These are phyloP conservation scores for Hymenoscyphus fraxineus DNA, from an alignment of 2,329 filamentous ascomycete species.

Conservation along the genomic window DNA sequence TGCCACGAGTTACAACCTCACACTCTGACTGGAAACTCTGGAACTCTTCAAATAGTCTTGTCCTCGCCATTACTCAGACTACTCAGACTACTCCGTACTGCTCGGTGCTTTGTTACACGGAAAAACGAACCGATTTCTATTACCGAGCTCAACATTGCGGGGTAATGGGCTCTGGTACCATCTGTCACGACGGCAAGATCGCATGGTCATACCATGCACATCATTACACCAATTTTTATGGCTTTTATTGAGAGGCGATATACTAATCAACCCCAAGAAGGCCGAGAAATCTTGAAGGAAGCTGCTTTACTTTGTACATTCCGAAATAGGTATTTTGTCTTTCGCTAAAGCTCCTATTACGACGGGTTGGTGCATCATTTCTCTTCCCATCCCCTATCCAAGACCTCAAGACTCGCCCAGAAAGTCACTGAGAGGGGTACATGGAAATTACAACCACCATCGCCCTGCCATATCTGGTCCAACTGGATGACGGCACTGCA, in stretches of 20 bases:
- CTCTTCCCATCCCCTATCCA: not conserved
- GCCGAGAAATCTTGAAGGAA: not conserved
- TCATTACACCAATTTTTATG: no score
- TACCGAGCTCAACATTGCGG: not conserved
- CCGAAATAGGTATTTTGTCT: not conserved
- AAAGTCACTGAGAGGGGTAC: not conserved
- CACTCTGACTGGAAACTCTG: no score
- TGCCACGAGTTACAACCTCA: not conserved
- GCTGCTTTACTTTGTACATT: not conserved
- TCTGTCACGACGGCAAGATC: not conserved
- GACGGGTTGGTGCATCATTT: not conserved
- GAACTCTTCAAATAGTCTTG: no score
- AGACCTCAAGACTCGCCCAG: not conserved
- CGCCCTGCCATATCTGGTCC: not conserved
- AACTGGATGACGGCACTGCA: not conserved
- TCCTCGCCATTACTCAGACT: not conserved
- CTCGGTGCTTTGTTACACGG: not conserved
- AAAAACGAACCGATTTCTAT: not conserved
- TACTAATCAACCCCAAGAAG: not conserved
- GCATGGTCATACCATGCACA: not conserved
- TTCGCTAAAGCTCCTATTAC: not conserved
- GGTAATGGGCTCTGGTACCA: not conserved
- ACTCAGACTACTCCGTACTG: no score
- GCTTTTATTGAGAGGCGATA: not conserved
- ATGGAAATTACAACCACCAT: slow-evolving; percentile 6